phyloP scores from a whole-genome alignment of 2,329 filamentous ascomycete species.

The Microcera coccophila region DNA sequence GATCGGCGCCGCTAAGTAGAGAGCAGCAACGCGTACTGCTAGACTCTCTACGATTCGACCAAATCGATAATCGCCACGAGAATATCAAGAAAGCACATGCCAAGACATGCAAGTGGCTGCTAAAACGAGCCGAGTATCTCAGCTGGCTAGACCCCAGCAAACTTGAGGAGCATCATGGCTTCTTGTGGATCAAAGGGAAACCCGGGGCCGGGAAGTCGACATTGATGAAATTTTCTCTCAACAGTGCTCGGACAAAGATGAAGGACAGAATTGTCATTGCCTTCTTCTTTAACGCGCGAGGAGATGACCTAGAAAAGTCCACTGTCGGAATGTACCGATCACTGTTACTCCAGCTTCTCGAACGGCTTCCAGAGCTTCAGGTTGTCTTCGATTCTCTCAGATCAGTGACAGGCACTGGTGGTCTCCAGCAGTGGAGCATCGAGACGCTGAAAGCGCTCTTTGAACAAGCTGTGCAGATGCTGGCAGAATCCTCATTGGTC shows the following conservation, averaged over 20 bases:
- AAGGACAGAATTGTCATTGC: conserved; percentile 29
- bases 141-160: conserved; percentile 33
- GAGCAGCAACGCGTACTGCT: conserved; percentile 11
- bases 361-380: conserved; percentile 31
- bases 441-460: conserved; percentile 1
- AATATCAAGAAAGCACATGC: conserved; percentile 36
- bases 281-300: conserved; percentile 50
- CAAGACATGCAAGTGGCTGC: conserved; percentile 42
- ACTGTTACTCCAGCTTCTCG: conserved; percentile 44
- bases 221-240: conserved; percentile 41
- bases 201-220: neutral
- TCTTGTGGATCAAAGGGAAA: conserved; percentile 27
- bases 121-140: conserved; percentile 30
- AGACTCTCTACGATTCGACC: conserved; percentile 33
- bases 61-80: conserved; percentile 36
- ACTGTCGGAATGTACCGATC: conserved; percentile 48
- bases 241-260: conserved; percentile 8
- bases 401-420: neutral
- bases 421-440: neutral
- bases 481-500: neutral
- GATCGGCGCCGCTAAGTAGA: neutral
- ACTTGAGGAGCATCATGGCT: conserved; percentile 31
- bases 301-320: conserved; percentile 41
- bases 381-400: conserved; percentile 25
- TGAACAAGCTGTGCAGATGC: neutral